Evolutionary conservation across 2,329 filamentous ascomycete species (phyloP).

Genomic region (Seiridium cupressi): DNA sequence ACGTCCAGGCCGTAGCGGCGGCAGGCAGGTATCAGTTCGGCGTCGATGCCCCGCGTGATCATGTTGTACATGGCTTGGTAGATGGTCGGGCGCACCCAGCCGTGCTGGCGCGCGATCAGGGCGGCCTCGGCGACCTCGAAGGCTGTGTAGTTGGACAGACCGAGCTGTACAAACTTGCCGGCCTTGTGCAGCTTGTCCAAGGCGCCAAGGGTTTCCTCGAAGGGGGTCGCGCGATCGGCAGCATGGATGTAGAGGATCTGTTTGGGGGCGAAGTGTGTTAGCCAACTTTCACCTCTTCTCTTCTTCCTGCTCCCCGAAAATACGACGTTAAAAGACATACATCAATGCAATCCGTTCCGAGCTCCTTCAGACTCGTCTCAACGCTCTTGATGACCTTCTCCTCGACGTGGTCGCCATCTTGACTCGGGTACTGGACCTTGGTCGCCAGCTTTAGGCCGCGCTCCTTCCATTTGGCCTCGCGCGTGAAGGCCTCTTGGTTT

Average conservation of each 20-base stretch:
- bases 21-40: constrained; percentile 71
- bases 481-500: constrained; percentile 76
- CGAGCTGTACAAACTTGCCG: constrained; percentile 79
- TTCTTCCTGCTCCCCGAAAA: no score
- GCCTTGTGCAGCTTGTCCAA: constrained; percentile 80
- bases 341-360: constrained; percentile 73
- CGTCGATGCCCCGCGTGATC: constrained; percentile 73
- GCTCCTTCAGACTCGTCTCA: constrained; percentile 66
- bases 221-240: constrained; percentile 66
- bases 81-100: constrained; percentile 79
- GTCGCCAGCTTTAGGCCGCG: constrained; percentile 76
- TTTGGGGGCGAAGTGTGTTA: not conserved
- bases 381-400: constrained; percentile 64
- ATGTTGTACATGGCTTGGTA: constrained; percentile 90
- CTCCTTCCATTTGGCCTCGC: constrained; percentile 73
- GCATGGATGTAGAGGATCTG: constrained; percentile 74
- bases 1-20: constrained; percentile 75
- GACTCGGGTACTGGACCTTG: constrained; percentile 65
- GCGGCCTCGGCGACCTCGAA: constrained; percentile 87
- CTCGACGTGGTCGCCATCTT: constrained; percentile 59
- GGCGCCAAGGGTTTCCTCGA: constrained; percentile 75
- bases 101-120: constrained; percentile 73
- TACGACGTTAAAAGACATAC: constrained; percentile 31
- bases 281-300: not conserved
- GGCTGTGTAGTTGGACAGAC: constrained; percentile 80